Evolutionary conservation across 2,329 filamentous ascomycete genomes (phyloP), one percentile per base, ranked within the genome.

Genomic region (Furcasterigmium sp.): DNA sequence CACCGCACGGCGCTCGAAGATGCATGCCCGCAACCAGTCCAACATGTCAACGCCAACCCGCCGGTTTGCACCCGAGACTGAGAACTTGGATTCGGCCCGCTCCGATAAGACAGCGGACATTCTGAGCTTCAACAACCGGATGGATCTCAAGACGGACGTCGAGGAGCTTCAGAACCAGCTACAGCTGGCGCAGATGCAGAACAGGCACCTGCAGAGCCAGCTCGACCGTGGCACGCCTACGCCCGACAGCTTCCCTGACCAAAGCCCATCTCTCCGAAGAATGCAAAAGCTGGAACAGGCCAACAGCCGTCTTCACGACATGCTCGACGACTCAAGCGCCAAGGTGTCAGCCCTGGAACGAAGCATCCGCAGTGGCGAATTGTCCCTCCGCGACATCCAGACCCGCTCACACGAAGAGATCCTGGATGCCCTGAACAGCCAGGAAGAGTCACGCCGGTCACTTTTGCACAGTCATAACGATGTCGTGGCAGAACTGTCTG

Each of bases 121-220:
- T 14, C 71, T 90, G 34, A 84, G 83, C 52, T 88, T 88, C 65
- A 91, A 93, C 67, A 89, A 85, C 57, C 84, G 85, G 30, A 91
- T 94, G 83, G 91, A 97, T 59, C 72, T 95, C 46, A 93, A 91
- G 56, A 80, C 88, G 4, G 91, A 97, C 56, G 74, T 96, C 11
- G 91, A 97, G 60, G 84, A 95, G 62, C 75, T 95, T 20, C 91
- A 96, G 60, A 96, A 94, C 60, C 89, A 95, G 60, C 77, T 97
- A 41, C 91, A 97, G 58, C 80, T 97, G 61, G 84, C 86, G 5
- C 86, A 96, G 63, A 95, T 97, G 88, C 87, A 94, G 55, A 96
- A 95, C 64, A 83, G 87, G 26, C 91, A 97, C 56, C 78, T 97
- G 6, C 87, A 95, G 59, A 90, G 81, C 57, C 90, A 96, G 59